phyloP scores from a whole-genome alignment of 306 rosid genomes.

The Rosa persica region DNA sequence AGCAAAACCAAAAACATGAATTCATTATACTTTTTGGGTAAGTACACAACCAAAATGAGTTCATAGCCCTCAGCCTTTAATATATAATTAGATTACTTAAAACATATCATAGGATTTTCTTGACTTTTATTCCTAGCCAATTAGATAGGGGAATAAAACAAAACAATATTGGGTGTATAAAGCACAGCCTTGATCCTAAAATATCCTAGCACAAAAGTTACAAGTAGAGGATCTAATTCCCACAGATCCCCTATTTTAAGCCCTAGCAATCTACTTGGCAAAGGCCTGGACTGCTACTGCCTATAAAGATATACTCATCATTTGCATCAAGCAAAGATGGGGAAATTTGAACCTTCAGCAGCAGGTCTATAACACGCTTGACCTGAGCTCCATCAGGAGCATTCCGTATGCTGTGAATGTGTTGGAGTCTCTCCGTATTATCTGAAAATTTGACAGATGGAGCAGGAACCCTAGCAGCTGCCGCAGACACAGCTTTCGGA shows the following conservation, averaged over 20 bases:
- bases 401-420: slow-evolving; percentile 68
- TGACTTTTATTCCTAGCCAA: background rate
- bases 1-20: background rate
- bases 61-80: background rate
- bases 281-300: background rate
- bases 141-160: background rate
- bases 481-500: slow-evolving; percentile 31
- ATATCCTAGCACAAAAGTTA: background rate
- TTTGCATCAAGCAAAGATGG: slow-evolving; percentile 6
- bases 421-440: slow-evolving; percentile 90
- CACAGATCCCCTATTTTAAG: background rate
- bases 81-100: background rate
- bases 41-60: background rate
- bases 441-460: slow-evolving; percentile 72
- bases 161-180: background rate
- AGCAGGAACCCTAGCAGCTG: slow-evolving; percentile 33
- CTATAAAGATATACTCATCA: background rate
- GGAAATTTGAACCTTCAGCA: slow-evolving; percentile 55
- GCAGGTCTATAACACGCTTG: slow-evolving; percentile 80
- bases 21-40: background rate
- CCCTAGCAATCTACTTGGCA: background rate
- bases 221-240: background rate
- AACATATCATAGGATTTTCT: background rate
- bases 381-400: slow-evolving; percentile 85
- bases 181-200: background rate